Conservation (phyloP, 2,329 filamentous ascomycete species). For the Curvularia lunata region DNA sequence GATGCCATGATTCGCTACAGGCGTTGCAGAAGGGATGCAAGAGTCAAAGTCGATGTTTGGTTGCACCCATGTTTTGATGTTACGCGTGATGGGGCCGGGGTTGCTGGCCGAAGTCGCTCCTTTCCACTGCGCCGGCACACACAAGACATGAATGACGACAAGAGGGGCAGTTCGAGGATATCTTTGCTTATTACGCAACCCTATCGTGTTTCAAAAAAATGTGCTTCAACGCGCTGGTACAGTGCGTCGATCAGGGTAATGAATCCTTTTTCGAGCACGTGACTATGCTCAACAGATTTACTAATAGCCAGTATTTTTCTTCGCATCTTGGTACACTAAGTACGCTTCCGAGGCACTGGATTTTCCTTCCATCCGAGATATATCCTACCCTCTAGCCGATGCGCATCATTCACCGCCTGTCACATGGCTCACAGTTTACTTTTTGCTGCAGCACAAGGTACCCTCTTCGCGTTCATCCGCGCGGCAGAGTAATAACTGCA, state of each 20-base stretch:
- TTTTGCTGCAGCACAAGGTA: neutral
- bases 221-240: neutral
- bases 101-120: neutral
- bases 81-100: neutral
- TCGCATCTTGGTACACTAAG: neutral
- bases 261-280: neutral
- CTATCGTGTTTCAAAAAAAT: neutral
- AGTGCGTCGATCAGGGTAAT: neutral
- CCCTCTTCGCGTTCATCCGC: neutral
- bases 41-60: neutral
- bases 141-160: neutral
- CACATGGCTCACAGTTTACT: neutral
- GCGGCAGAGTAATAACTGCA: neutral
- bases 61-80: neutral
- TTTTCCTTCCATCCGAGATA: neutral
- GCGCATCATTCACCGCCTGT: neutral
- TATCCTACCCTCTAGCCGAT: neutral
- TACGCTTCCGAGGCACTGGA: neutral
- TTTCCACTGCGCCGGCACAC: neutral
- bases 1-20: slow-evolving; percentile 24
- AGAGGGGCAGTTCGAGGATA: neutral
- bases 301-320: neutral
- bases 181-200: neutral
- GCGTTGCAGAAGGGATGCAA: neutral
- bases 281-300: neutral